phyloP scores from a whole-genome alignment of 495 filamentous ascomycete genomes.

The Podospora pseudoanserina region DNA sequence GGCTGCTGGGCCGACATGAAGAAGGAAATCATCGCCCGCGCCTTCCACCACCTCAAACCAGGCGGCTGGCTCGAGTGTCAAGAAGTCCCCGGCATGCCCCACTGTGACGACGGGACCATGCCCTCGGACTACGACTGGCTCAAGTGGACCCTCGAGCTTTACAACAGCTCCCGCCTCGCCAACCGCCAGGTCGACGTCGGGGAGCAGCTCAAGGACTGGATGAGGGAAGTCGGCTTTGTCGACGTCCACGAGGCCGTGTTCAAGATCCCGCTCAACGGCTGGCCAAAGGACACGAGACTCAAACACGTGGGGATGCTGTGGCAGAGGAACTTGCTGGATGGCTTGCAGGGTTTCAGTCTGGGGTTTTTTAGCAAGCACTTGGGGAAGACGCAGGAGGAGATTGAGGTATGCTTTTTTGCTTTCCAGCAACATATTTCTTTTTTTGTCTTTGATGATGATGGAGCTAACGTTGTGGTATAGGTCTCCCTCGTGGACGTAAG shows the following conservation, averaged over 20 bases:
- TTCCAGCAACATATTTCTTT: not conserved
- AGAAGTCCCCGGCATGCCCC: slow-evolving; percentile 54
- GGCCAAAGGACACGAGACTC: slow-evolving; percentile 32
- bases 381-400: slow-evolving; percentile 41
- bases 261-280: slow-evolving; percentile 58
- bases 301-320: slow-evolving; percentile 37
- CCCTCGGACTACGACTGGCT: slow-evolving; percentile 37
- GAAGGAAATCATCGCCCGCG: slow-evolving; percentile 35
- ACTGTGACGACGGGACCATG: slow-evolving; percentile 62
- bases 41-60: slow-evolving; percentile 52
- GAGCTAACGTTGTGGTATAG: slow-evolving; percentile 22
- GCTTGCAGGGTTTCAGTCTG: slow-evolving; percentile 33
- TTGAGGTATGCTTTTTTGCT: slow-evolving; percentile 33
- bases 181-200: slow-evolving; percentile 53
- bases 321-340: slow-evolving; percentile 32
- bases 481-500: slow-evolving; percentile 59
- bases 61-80: slow-evolving; percentile 66
- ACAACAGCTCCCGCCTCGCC: slow-evolving; percentile 44
- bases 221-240: slow-evolving; percentile 59
- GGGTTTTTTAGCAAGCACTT: slow-evolving; percentile 30
- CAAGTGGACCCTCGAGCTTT: slow-evolving; percentile 52
- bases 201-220: slow-evolving; percentile 51
- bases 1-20: slow-evolving; percentile 47
- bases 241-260: slow-evolving; percentile 55
- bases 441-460: not conserved